A percentile compares a stretch with the other conserved stretches of the same genome.
phyloP scores from a whole-genome alignment of 306 rosid genomes.

The Sechiopsis laciniata region DNA sequence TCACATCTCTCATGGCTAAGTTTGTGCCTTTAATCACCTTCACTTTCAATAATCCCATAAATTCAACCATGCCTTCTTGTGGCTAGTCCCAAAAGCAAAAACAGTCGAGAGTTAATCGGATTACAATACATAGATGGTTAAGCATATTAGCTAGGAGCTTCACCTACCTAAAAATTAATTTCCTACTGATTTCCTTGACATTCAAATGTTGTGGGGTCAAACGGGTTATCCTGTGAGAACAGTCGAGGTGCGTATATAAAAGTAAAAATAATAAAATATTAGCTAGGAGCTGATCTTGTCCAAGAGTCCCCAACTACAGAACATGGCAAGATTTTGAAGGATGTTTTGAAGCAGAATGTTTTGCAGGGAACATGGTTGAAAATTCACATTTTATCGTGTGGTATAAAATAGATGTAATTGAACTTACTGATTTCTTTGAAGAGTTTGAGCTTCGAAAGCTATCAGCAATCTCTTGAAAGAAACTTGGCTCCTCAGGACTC shows the following conservation, averaged over 20 bases:
- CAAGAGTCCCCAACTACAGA: background rate
- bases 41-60: constrained; percentile 84
- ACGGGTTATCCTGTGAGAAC: no score
- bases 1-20: constrained; percentile 88
- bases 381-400: background rate
- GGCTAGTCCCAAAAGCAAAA: constrained; percentile 37
- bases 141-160: background rate
- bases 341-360: constrained; percentile 6
- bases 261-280: background rate
- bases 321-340: background rate
- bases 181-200: background rate
- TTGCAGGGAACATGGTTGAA: background rate
- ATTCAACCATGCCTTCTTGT: constrained; percentile 94
- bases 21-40: constrained; percentile 77
- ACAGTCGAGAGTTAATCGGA: constrained; percentile 1
- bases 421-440: constrained; percentile 49
- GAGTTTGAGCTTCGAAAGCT: constrained; percentile 48
- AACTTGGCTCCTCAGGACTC: constrained; percentile 44
- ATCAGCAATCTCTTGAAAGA: constrained; percentile 45
- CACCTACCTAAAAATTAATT: no score
- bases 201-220: no score
- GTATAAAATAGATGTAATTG: background rate
- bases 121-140: background rate
- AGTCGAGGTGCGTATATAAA: no score
- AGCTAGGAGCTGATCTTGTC: background rate